Percentiles rank a stretch among this genome's conserved stretches.
Conservation (phyloP, 2,329 filamentous ascomycete genomes). For the Hypoxylon sp. region DNA sequence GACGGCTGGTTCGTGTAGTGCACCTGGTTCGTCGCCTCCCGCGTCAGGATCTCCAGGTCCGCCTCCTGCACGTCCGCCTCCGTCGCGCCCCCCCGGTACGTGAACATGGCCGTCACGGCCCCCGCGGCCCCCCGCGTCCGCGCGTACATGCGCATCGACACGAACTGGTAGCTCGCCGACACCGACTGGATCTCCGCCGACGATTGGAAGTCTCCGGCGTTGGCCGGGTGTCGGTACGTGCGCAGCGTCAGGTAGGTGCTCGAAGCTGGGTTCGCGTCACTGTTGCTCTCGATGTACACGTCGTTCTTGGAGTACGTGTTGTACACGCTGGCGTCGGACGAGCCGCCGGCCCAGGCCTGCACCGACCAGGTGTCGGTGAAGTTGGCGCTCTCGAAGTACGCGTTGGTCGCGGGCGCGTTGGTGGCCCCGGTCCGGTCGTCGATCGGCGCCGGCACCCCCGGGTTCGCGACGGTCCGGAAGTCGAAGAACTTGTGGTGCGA, state of each 20-base stretch:
- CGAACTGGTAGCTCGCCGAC: constrained; percentile 54
- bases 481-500: constrained; percentile 64
- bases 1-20: constrained; percentile 75
- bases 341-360: constrained; percentile 50
- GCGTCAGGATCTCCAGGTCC: constrained; percentile 68
- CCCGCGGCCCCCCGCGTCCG: constrained; percentile 64
- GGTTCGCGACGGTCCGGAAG: constrained; percentile 59
- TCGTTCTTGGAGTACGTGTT: constrained; percentile 60
- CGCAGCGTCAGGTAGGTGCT: constrained; percentile 64
- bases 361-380: constrained; percentile 55
- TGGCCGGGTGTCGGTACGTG: constrained; percentile 58
- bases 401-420: constrained; percentile 49
- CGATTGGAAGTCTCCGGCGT: constrained; percentile 59
- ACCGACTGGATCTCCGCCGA: constrained; percentile 64
- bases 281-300: constrained; percentile 62
- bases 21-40: constrained; percentile 58
- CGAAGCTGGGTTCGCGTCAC: constrained; percentile 50
- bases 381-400: constrained; percentile 53
- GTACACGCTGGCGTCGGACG: constrained; percentile 50
- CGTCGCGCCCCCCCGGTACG: constrained; percentile 58
- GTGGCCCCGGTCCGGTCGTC: constrained; percentile 46
- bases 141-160: constrained; percentile 65
- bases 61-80: constrained; percentile 63
- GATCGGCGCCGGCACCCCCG: constrained; percentile 52
- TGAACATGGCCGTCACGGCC: constrained; percentile 68